A percentile compares a stretch with the other conserved stretches of the same genome.
These are phyloP conservation scores for Coniochaeta ligniaria DNA, from an alignment of 2,329 filamentous ascomycete genomes.

Conservation along the genomic window DNA sequence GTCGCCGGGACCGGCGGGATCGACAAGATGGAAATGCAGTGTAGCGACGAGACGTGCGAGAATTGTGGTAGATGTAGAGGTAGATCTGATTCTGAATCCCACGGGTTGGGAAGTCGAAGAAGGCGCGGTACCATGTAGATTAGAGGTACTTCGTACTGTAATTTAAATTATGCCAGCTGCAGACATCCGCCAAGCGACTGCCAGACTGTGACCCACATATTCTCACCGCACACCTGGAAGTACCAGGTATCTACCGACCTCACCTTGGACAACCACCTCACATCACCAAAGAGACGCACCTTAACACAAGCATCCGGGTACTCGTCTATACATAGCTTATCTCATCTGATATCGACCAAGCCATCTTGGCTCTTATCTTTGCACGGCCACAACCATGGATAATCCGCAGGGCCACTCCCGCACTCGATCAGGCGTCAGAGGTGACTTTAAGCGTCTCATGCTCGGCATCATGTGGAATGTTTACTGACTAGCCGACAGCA, in stretches of 20 bases:
- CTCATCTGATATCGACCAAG: not conserved
- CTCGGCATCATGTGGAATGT: not conserved
- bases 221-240: too few relatives aligned
- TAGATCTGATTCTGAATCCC: not conserved
- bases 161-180: not conserved
- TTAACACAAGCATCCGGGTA: too few relatives aligned
- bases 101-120: too few relatives aligned
- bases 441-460: slow-evolving; percentile 1
- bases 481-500: slow-evolving; percentile 26
- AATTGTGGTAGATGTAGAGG: not conserved
- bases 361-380: not conserved
- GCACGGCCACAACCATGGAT: slow-evolving; percentile 9
- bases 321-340: not conserved
- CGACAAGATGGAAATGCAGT: not conserved
- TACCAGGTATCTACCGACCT: too few relatives aligned
- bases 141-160: not conserved
- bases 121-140: not conserved
- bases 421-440: slow-evolving; percentile 18
- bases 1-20: too few relatives aligned
- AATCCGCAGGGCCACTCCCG: slow-evolving; percentile 12
- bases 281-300: too few relatives aligned
- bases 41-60: not conserved
- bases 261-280: too few relatives aligned
- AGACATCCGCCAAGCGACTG: too few relatives aligned
- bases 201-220: too few relatives aligned